Percentiles rank a stretch among this genome's conserved stretches.
phyloP scores from a whole-genome alignment of 768 basidiomycete genomes.

The Tremella yokohamensis region DNA sequence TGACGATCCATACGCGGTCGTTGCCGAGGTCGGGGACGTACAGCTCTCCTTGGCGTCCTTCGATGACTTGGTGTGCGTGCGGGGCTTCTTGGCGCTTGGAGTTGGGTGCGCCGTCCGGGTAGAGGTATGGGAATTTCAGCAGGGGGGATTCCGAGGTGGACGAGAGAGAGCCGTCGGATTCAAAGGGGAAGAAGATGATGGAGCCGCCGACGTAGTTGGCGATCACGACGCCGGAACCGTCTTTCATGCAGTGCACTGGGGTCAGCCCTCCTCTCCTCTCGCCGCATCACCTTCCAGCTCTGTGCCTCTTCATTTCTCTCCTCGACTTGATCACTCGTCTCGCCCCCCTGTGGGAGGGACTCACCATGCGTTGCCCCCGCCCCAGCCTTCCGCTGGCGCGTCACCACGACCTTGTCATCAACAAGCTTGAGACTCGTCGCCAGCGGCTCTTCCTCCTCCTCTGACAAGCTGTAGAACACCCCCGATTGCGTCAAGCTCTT shows the following conservation, averaged over 20 bases:
- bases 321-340: too few species aligned
- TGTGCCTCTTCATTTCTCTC: background rate
- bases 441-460: slow-evolving; percentile 63
- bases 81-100: slow-evolving; percentile 64
- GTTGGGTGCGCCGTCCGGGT: slow-evolving; percentile 60
- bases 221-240: slow-evolving; percentile 61
- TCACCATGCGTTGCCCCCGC: slow-evolving; percentile 42
- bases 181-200: slow-evolving; percentile 60
- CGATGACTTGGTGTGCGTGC: slow-evolving; percentile 71
- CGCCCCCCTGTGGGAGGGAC: too few species aligned
- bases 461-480: slow-evolving; percentile 62
- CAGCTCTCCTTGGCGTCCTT: slow-evolving; percentile 57
- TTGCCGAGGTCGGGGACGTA: slow-evolving; percentile 73
- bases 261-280: slow-evolving; percentile 59
- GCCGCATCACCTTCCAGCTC: slow-evolving; percentile 11
- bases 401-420: slow-evolving; percentile 55
- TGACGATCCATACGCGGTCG: slow-evolving; percentile 63
- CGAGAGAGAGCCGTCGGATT: slow-evolving; percentile 43
- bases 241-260: slow-evolving; percentile 66
- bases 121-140: slow-evolving; percentile 47
- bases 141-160: slow-evolving; percentile 35
- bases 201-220: slow-evolving; percentile 72
- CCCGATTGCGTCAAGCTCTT: slow-evolving; percentile 54
- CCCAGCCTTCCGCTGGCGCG: slow-evolving; percentile 27
- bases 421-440: slow-evolving; percentile 62